Percentiles rank a stretch among this genome's conserved stretches.
Evolutionary conservation across 441 rosid genomes (phyloP).

Genomic region (Populus hybrid): DNA sequence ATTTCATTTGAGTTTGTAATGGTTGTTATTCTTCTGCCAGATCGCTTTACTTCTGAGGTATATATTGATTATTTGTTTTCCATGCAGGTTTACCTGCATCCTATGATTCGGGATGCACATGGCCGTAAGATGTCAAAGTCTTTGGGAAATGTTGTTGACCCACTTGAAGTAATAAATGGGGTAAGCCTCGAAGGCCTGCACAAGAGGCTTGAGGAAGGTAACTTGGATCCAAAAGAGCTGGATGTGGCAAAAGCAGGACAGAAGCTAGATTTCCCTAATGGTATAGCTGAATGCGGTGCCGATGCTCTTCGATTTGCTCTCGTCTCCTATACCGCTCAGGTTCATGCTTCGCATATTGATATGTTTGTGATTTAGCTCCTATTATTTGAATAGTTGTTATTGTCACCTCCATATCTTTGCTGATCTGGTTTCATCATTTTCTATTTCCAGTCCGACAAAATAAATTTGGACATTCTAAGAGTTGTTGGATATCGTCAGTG

Average conservation of each 20-base stretch:
- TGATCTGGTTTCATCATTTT: constrained; percentile 5
- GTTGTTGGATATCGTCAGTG: constrained; percentile 98
- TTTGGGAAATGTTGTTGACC: constrained; percentile 92
- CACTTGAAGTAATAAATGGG: constrained; percentile 91
- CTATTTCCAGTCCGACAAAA: constrained; percentile 71
- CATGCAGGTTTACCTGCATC: constrained; percentile 83
- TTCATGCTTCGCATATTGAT: constrained; percentile 22
- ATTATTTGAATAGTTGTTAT: neutral
- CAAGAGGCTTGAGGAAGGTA: constrained; percentile 85
- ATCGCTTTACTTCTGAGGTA: neutral
- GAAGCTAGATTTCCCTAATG: constrained; percentile 80
- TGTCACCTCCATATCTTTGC: neutral
- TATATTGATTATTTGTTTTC: constrained; percentile 8
- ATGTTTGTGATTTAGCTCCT: neutral
- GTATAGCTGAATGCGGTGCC: constrained; percentile 94
- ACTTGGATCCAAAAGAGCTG: constrained; percentile 76
- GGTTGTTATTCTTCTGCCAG: neutral
- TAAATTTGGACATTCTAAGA: constrained; percentile 91
- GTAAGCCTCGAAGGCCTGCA: constrained; percentile 82
- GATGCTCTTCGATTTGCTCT: constrained; percentile 99
- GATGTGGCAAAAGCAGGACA: constrained; percentile 79
- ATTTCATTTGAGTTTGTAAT: neutral
- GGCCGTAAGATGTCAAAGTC: constrained; percentile 99
- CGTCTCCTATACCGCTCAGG: constrained; percentile 98
- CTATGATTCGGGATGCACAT: constrained; percentile 98